Base-by-base conservation (phyloP, 2,329 filamentous ascomycete genomes). In the Aaosphaeria arxii region DNA sequence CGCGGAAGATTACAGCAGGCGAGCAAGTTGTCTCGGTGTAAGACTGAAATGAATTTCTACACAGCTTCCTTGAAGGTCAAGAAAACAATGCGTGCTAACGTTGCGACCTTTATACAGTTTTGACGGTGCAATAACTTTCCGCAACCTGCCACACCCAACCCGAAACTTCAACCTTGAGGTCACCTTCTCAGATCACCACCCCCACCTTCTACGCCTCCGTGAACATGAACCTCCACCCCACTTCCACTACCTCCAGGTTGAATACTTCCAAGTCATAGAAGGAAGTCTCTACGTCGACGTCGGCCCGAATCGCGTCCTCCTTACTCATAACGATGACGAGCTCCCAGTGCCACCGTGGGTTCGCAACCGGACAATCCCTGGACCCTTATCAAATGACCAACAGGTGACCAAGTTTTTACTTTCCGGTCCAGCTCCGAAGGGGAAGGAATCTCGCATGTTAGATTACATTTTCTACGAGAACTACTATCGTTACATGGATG, bases 401-500 rank as follows among this genome's bases (percentile, higher is more conserved):
- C 36, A 46, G 17, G 46, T 51, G 13, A 52, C 48, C 24, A 50
- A 40, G 32, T 51, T 62, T 24, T 40, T 54, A 32, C 46, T 69
- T n/a, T 61, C 53, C 41, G 63, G 57, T 3, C 17, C 17, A 24
- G 17, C 17, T 24, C 52, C 54, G 5, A 60, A 63, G 38, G 53
- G 55, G 4, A 57, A 53, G 13, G 53, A 57, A 41, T 52, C 58
- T 32, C 70, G 58, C 42, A 54, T 62, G 46, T 53, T 71, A 1
- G 67, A 71, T 42, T 53, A 53, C 11, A 46, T 67, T 7, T 72
- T 71, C 46, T 70, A 70, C 42, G 56, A 69, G 53, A 71, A 71
- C 49, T 72, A 67, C 67, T 72, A 72, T 50, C 64, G 63, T 6
- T 66, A 67, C 40, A 60, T 61, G 57, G 57, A 70, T 33, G 59